Evolutionary conservation across 2,329 filamentous ascomycete species (phyloP), one percentile per base, ranked within the genome.

Genomic region (Curvularia spicifera): DNA sequence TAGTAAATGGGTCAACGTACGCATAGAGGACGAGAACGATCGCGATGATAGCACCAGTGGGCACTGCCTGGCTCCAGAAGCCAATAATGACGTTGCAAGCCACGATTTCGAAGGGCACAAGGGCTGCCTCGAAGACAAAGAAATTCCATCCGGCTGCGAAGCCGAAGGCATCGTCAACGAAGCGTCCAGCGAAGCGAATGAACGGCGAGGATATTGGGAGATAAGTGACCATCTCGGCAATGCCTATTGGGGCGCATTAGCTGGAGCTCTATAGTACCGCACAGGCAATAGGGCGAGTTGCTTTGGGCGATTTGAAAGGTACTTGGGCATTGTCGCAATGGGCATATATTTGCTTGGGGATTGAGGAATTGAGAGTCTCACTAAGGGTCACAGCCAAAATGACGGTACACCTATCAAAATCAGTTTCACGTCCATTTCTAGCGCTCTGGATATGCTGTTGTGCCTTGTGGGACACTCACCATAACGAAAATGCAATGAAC

Each of bases 211-310:
- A 91, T 53, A 93, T 90, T 7, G 90, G 90, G 2, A 91, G 79
- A 63, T 89, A 91, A 0, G 88, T 90, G 7, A 91, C 89, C 89
- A 92, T 91, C 73, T 92, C 90, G 12, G 88, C 87, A 78, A 90
- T 85, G 71, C 78, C 76, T 78, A 62, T 13, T 35, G 29, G 20
- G 44, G 26, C 29, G 12, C 33, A 60, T 74, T 68, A 71, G 70
- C 64, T 53, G 53, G 37, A 39, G 18, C 48, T 59, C 53, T 46
- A 51, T 43, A 53, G 63, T 52, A 22, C 39, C 40, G 50, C 22
- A 49, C 18, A 15, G 28, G 28, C 29, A 20, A 29, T 18, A 20
- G 18, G 13, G 7, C n/a, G 28, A 55, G 53, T 49, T 58, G 57
- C 57, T 56, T 56, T 64, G 64, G 68, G 64, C 51, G 43, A 9